Evolutionary conservation across 768 basidiomycete species (phyloP), one percentile per base, ranked within the genome.

Genomic region (Xerocomellus intermedius): DNA sequence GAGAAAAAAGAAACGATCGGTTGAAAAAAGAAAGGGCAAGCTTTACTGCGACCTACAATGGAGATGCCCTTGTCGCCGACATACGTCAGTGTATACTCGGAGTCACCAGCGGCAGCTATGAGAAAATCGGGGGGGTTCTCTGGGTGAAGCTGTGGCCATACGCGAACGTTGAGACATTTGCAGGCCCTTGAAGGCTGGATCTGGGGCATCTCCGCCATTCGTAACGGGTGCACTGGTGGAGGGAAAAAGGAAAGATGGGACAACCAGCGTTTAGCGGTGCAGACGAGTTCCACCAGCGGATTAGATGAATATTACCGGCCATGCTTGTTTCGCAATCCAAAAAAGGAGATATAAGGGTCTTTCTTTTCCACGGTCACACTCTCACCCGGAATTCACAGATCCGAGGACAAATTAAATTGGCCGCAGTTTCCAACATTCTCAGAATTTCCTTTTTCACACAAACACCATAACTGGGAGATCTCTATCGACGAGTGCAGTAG

Each of bases 131-230:
- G 65, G 13, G 75, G 73, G n/a, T 73, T 59, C 37, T 48, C 56
- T 22, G 54, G 19, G 4, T 47, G 48, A 5, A 71, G 72, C 26
- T 69, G 69, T 9, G 76, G 67, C 42, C 69, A 72, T 56, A 89
- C 79, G 58, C 80, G 82, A 43, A 91, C 77, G 64, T 91, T 91
- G 55, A 91, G 80, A 62, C 89, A 91, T 66, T 74, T 79, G 70
- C 89, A 91, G 51, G 87, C 77, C 72, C 78, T 82, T 35, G 58
- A 58, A 45, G 55, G 55, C 22, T 19, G 37, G 54, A 60, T 59
- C 22, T 56, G 54, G 57, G 50, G 55, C 44, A 54, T 39, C 33
- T 67, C 56, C 58, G 61, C 55, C 70, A 72, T 72, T 49, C 19
- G 36, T 5, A 52, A 52, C 52, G 55, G 58, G 5, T 2, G 56